Evolutionary conservation across 2,329 filamentous ascomycete genomes (phyloP), one percentile per base, ranked within the genome.

Genomic region (Clonostachys chloroleuca): DNA sequence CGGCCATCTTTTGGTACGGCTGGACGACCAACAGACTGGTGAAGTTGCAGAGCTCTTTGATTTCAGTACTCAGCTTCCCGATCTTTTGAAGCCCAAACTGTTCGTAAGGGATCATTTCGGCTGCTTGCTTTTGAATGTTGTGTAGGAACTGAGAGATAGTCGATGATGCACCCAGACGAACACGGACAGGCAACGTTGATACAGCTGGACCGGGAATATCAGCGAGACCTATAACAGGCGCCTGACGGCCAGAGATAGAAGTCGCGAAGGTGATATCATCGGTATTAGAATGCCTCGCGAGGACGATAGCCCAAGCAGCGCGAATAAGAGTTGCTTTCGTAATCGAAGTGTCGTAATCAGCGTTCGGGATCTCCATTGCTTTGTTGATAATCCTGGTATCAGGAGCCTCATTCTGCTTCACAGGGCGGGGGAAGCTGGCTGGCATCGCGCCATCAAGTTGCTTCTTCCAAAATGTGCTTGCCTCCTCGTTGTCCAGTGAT

Each of bases 181-280:
- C 39, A 4, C 51, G 43, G 14, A 54, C 39, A 5, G 53, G 53
- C 5, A 56, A 40, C 7, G 54, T 55, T 17, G 52, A 49, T 13
- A 60, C 52, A 16, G 49, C 44, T n/a, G 56, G 56, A 6, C 53
- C 57, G 1, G 47, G 40, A 20, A 57, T 56, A 34, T 47, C 48
- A 13, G 50, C 51, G 12, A 60, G 46, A 17, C 56, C 56, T 13
- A 47, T 34, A 18, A 61, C 52, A 3, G 51, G 47, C 2, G 51
- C 51, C 30, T 59, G 46, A 10, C 57, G 51, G 6, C 57, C 57
- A 2, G 52, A 56, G 12, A 57, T 36, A 5, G 52, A 49, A 4
- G 51, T 49, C 3, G 55, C 57, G 35, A 57, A 60, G 3, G 46
- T 37, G 12, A 58, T 45, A 20, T 51, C 52, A 30, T 49, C 51